These are phyloP conservation scores for Entomortierella beljakovae DNA, from an alignment of 192 early-diverging fungal species.

Conservation along the genomic window DNA sequence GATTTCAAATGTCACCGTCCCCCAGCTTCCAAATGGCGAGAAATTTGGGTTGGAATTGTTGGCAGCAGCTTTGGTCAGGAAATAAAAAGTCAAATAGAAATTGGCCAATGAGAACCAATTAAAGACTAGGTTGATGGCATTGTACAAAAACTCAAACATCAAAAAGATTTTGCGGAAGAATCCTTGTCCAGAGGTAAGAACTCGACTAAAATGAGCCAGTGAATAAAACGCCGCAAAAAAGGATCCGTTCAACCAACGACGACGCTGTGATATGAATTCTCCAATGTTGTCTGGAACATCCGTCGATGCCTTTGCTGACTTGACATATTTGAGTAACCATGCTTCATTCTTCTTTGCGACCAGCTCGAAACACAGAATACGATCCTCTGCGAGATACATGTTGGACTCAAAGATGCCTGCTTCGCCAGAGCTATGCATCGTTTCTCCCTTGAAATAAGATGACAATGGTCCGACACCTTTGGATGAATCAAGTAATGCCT, in stretches of 20 bases:
- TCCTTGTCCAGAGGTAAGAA: slow-evolving; percentile 79
- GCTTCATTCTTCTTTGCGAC: slow-evolving; percentile 83
- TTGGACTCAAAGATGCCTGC: slow-evolving; percentile 84
- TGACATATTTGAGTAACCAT: slow-evolving; percentile 89
- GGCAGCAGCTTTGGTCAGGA: slow-evolving; percentile 64
- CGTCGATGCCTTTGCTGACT: slow-evolving; percentile 88
- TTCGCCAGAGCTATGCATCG: slow-evolving; percentile 77
- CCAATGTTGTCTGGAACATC: slow-evolving; percentile 88
- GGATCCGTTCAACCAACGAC: slow-evolving; percentile 95
- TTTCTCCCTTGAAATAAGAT: slow-evolving; percentile 94
- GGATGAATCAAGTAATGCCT: slow-evolving; percentile 78
- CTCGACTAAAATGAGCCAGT: slow-evolving; percentile 75
- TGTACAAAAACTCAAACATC: slow-evolving; percentile 83
- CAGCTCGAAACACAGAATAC: slow-evolving; percentile 94
- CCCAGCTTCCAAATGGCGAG: slow-evolving; percentile 67
- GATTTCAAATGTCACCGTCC: slow-evolving; percentile 70
- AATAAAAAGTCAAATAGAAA: slow-evolving; percentile 87
- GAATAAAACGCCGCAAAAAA: slow-evolving; percentile 93
- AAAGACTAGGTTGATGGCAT: slow-evolving; percentile 83
- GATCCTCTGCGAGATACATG: slow-evolving; percentile 92
- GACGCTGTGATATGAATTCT: slow-evolving; percentile 92
- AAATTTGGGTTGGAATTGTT: slow-evolving; percentile 48
- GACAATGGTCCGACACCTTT: slow-evolving; percentile 70
- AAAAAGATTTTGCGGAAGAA: slow-evolving; percentile 78
- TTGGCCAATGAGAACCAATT: slow-evolving; percentile 90